Percentiles rank a stretch among this genome's conserved stretches.
Conservation (phyloP, 306 rosid genomes). For the Boehmeria nivea region DNA sequence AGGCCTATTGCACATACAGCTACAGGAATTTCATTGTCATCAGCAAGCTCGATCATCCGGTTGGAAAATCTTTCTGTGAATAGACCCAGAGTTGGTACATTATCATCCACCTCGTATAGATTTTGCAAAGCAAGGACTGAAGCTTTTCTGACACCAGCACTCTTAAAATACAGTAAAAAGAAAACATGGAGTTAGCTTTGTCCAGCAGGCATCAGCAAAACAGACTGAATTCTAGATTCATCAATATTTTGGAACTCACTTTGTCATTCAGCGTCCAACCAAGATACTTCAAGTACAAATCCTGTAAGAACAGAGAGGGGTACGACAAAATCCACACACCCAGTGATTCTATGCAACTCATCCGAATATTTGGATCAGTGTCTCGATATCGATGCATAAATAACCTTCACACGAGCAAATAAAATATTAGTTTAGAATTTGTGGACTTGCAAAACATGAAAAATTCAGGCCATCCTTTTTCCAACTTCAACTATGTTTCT, state of each 20-base stretch:
- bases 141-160: conserved; percentile 85
- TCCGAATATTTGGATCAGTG: conserved; percentile 82
- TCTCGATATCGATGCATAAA: conserved; percentile 98
- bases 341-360: conserved; percentile 82
- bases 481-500: neutral
- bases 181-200: conserved; percentile 15
- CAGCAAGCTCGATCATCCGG: conserved; percentile 97
- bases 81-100: conserved; percentile 82
- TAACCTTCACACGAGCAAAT: conserved; percentile 59
- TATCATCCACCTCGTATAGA: conserved; percentile 85
- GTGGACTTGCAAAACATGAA: conserved; percentile 11
- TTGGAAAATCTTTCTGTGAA: conserved; percentile 93
- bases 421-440: conserved; percentile 24
- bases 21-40: conserved; percentile 83
- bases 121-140: conserved; percentile 82
- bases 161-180: conserved; percentile 39
- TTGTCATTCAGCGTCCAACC: conserved; percentile 97
- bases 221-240: conserved; percentile 13
- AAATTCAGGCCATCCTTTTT: neutral
- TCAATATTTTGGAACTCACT: conserved; percentile 41
- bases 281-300: conserved; percentile 88
- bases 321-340: conserved; percentile 92
- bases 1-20: conserved; percentile 93
- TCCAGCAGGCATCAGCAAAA: conserved; percentile 16
- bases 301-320: conserved; percentile 93